phyloP scores from a whole-genome alignment of 75 land plant genomes.

The Sequoia sempervirens region DNA sequence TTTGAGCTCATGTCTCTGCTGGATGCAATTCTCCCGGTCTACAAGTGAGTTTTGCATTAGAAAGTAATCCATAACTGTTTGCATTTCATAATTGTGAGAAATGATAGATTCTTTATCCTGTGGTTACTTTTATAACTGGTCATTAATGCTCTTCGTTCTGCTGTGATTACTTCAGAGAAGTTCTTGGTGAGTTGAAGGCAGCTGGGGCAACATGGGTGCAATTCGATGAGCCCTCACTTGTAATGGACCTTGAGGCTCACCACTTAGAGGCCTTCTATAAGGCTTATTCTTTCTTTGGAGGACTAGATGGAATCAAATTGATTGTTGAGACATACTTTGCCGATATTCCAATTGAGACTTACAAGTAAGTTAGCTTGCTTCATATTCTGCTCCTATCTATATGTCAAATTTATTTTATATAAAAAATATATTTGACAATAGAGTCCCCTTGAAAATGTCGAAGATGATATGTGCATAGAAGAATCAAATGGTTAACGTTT shows the following conservation, averaged over 20 bases:
- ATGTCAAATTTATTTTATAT: neutral
- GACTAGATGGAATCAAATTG: slow-evolving; percentile 23
- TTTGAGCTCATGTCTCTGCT: slow-evolving; percentile 21
- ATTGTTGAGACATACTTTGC: slow-evolving; percentile 53
- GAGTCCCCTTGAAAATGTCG: neutral
- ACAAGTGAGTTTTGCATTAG: slow-evolving; percentile 25
- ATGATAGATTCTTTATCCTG: neutral
- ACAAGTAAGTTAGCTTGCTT: slow-evolving; percentile 23
- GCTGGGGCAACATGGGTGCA: slow-evolving; percentile 60
- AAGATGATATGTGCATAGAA: neutral
- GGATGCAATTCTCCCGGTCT: slow-evolving; percentile 28
- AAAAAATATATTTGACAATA: neutral
- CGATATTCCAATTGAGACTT: slow-evolving; percentile 39
- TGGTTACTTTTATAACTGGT: neutral
- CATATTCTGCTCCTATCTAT: neutral
- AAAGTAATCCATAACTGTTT: neutral
- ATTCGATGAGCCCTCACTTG: slow-evolving; percentile 53
- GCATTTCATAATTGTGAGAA: neutral
- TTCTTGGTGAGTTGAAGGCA: slow-evolving; percentile 39
- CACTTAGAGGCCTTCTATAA: slow-evolving; percentile 27
- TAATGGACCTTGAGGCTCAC: slow-evolving; percentile 41
- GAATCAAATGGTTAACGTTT: neutral
- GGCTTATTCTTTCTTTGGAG: slow-evolving; percentile 29
- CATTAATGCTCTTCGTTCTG: neutral
- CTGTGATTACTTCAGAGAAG: slow-evolving; percentile 29